phyloP scores from a whole-genome alignment of 2,329 filamentous ascomycete species.

The Cucurbitaria berberidis region DNA sequence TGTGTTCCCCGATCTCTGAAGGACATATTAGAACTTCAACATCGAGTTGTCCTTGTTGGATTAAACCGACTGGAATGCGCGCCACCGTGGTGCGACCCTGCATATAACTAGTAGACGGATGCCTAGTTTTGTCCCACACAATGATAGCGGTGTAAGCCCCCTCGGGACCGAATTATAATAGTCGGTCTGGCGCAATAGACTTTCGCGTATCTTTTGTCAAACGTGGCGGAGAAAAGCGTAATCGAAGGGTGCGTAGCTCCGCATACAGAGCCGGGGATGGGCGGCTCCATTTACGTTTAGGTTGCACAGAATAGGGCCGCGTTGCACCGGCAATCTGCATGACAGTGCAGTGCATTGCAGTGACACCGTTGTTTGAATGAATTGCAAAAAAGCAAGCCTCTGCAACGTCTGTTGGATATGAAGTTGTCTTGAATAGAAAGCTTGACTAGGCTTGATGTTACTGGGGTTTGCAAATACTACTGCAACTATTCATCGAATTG shows the following conservation, averaged over 20 bases:
- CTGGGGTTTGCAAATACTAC: background rate
- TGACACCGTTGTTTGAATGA: background rate
- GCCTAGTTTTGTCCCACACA: too few relatives aligned
- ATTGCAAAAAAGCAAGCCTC: too few relatives aligned
- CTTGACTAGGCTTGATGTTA: background rate
- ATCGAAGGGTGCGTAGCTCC: background rate
- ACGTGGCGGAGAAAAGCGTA: too few relatives aligned
- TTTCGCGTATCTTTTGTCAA: background rate
- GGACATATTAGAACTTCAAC: too few relatives aligned
- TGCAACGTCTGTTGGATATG: background rate
- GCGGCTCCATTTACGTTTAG: too few relatives aligned
- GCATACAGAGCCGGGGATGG: background rate
- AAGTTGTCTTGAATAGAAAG: background rate
- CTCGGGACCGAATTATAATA: too few relatives aligned
- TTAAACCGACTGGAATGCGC: too few relatives aligned
- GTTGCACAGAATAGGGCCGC: background rate
- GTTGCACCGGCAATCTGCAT: background rate
- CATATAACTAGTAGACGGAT: too few relatives aligned
- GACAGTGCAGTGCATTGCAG: background rate
- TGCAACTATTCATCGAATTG: background rate
- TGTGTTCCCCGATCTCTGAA: too few relatives aligned
- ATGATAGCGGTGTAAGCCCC: too few relatives aligned
- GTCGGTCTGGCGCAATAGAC: background rate
- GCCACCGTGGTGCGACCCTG: too few relatives aligned
- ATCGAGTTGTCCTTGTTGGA: too few relatives aligned